Percentiles rank a stretch among this genome's conserved stretches.
These are phyloP conservation scores for Globisporangium ultimum DNA, from an alignment of 352 stramenopile species.

Conservation along the genomic window DNA sequence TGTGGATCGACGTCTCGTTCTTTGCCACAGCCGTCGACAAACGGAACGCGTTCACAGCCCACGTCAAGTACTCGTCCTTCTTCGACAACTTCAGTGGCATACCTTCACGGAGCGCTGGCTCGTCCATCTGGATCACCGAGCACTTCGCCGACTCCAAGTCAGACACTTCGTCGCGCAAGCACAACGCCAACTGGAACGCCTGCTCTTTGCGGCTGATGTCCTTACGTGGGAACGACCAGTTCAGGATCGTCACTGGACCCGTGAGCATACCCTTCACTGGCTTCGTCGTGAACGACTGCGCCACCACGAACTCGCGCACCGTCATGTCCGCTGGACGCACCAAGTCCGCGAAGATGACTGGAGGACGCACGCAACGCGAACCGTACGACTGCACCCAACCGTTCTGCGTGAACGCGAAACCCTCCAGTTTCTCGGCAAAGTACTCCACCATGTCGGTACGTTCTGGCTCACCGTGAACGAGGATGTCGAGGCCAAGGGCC, in stretches of 20 bases:
- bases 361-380: constrained; percentile 88
- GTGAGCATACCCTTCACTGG: constrained; percentile 95
- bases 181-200: constrained; percentile 89
- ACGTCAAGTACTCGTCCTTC: constrained; percentile 82
- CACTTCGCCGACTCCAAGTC: constrained; percentile 90
- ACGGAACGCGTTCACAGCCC: constrained; percentile 84
- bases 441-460: constrained; percentile 96
- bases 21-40: constrained; percentile 83
- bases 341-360: constrained; percentile 90
- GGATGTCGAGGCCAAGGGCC: constrained; percentile 89
- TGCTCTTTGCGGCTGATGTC: constrained; percentile 88
- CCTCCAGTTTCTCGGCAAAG: constrained; percentile 92
- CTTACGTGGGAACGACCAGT: constrained; percentile 93
- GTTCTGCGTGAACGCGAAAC: constrained; percentile 90
- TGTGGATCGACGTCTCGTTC: constrained; percentile 92
- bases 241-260: constrained; percentile 93
- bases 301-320: constrained; percentile 87
- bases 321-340: constrained; percentile 87
- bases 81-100: constrained; percentile 87
- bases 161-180: constrained; percentile 88
- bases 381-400: constrained; percentile 95
- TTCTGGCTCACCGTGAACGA: constrained; percentile 93
- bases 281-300: constrained; percentile 88
- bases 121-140: constrained; percentile 89
- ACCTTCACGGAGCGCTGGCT: constrained; percentile 90